Evolutionary conservation across 225 moss, liverwort and hornwort species (phyloP).

Genomic region (Climacium dendroides): DNA sequence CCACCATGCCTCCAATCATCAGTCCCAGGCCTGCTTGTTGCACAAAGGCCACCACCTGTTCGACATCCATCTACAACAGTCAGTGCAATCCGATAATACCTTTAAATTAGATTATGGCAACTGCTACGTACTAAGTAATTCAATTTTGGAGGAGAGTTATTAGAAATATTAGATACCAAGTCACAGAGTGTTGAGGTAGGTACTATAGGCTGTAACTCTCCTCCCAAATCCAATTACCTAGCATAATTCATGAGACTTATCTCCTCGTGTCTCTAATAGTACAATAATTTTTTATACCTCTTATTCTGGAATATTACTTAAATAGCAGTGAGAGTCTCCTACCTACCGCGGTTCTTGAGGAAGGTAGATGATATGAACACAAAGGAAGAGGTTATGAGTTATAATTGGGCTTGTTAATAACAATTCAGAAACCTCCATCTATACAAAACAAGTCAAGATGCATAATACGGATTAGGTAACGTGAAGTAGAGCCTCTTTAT

Average conservation of each 20-base stretch:
- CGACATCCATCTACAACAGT: background rate
- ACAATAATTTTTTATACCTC: background rate
- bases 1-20: slow-evolving; percentile 96
- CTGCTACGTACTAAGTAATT: background rate
- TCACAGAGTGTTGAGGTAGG: background rate
- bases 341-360: background rate
- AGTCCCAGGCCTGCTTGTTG: slow-evolving; percentile 54
- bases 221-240: background rate
- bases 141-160: background rate
- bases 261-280: background rate
- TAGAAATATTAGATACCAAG: background rate
- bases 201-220: background rate
- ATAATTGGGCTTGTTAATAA: background rate
- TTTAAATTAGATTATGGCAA: background rate
- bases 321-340: background rate
- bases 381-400: background rate
- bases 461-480: background rate
- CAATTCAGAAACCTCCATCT: background rate
- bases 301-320: background rate
- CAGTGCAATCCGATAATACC: background rate
- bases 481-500: background rate
- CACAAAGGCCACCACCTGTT: slow-evolving; percentile 35
- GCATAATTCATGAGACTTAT: background rate
- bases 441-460: background rate
- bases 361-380: background rate